Base-by-base conservation (phyloP, 2,329 filamentous ascomycete genomes). In the Calonectria leucothoes region DNA sequence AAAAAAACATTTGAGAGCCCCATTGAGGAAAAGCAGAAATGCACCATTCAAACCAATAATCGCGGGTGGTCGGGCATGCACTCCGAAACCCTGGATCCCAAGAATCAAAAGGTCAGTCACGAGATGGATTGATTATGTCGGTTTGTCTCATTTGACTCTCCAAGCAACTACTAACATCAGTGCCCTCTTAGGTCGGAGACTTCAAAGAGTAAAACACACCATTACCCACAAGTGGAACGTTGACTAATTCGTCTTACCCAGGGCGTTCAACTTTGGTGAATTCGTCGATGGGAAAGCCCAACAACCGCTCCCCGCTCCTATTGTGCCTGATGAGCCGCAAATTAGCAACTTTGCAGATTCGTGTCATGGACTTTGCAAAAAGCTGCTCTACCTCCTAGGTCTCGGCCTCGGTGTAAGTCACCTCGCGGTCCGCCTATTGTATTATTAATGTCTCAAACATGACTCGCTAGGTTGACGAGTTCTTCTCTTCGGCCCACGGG, bases 231-330 rank as follows among this genome's bases (percentile, higher is more conserved):
- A 3, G 39, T 33, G n/a, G 10, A 42, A 42, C 37, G 7, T 33
- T 31, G 10, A 29, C 39, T 64, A 29, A 64, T 39, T 23, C 25
- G 5, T 20, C 20, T 77, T 39, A 14, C 33, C 33, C 27, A 97
- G 95, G 87, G 95, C 94, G 45, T 96, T 98, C 89, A 99, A 98
- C 86, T 94, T 98, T 81, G 95, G 93, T 76, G 91, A 95, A 78
- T 98, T 97, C 82, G 82, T 87, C 71, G 78, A 91, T 75, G 89
- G 91, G 77, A 92, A 92, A 84, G 90, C 94, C 17, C 92, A 93
- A 74, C 96, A 98, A 83, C 93, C 94, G 11, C 87, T 98, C 1
- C 95, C 96, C 0, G 81, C 87, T 1, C 88, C 91, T 10, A 88
- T 98, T 2, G 82, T 85, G 20, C 77, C 87, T 1, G 87, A 94